Evolutionary conservation across 768 basidiomycete species (phyloP).

Genomic region (Ramaria sp.): DNA sequence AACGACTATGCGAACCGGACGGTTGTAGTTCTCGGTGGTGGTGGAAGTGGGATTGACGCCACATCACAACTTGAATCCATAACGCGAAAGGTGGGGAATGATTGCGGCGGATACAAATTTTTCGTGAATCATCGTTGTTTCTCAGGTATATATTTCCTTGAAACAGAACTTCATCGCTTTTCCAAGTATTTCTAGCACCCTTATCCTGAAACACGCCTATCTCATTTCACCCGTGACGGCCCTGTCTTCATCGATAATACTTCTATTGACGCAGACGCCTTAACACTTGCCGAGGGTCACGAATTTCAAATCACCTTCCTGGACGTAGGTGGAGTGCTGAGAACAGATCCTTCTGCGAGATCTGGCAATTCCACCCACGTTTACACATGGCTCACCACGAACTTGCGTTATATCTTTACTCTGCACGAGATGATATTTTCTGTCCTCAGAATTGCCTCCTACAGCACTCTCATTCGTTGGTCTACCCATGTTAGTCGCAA

Average conservation of each 20-base stretch:
- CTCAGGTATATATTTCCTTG: constrained; percentile 14
- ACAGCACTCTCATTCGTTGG: constrained; percentile 48
- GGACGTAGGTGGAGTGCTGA: constrained; percentile 14
- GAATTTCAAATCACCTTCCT: constrained; percentile 42
- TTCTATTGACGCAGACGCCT: constrained; percentile 29
- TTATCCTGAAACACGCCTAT: constrained; percentile 31
- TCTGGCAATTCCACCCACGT: neutral
- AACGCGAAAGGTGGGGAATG: constrained; percentile 30
- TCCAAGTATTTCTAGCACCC: neutral
- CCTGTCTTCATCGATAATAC: constrained; percentile 41
- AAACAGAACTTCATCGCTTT: neutral
- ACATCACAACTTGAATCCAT: constrained; percentile 30
- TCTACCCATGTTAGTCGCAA: constrained; percentile 33
- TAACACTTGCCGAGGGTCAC: constrained; percentile 49
- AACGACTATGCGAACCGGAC: constrained; percentile 29
- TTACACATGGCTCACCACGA: constrained; percentile 28
- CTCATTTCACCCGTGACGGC: constrained; percentile 33
- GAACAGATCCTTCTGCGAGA: constrained; percentile 9
- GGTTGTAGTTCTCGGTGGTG: constrained; percentile 41
- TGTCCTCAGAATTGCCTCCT: constrained; percentile 34
- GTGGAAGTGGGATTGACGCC: constrained; percentile 36
- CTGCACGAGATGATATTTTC: constrained; percentile 44
- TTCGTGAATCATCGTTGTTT: neutral
- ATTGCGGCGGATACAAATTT: neutral
- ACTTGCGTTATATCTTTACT: constrained; percentile 45